Evolutionary conservation across 2,329 filamentous ascomycete genomes (phyloP).

Genomic region (Fusarium scirpi): DNA sequence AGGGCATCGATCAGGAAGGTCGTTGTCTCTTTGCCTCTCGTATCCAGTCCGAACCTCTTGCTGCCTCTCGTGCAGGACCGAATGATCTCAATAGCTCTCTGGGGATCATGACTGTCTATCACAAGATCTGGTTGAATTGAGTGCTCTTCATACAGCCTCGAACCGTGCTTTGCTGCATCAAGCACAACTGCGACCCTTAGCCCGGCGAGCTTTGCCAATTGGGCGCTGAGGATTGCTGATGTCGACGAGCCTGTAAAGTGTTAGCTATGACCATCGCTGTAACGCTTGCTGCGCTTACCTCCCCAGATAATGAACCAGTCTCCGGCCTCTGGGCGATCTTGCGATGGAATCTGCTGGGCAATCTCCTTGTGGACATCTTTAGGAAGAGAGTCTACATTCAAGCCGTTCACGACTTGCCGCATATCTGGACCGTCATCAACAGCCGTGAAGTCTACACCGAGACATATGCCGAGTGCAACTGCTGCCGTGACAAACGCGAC

Average conservation of each 20-base stretch:
- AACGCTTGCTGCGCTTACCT: conserved; percentile 51
- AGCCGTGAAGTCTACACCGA: conserved; percentile 73
- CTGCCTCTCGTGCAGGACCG: conserved; percentile 66
- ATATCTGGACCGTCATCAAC: conserved; percentile 70
- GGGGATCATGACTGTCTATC: conserved; percentile 74
- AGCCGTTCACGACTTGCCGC: background rate
- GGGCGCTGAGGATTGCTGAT: conserved; percentile 73
- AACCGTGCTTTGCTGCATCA: conserved; percentile 74
- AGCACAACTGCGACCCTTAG: conserved; percentile 74
- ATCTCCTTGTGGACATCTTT: conserved; percentile 61
- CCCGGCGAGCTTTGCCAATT: conserved; percentile 75
- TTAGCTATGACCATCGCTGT: background rate
- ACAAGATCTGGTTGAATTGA: conserved; percentile 68
- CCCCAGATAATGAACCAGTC: conserved; percentile 84
- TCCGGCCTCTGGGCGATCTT: conserved; percentile 51
- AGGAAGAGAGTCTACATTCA: conserved; percentile 57
- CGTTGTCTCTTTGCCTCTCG: conserved; percentile 73
- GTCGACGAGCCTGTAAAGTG: conserved; percentile 65
- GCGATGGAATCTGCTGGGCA: background rate
- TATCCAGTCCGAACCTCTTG: conserved; percentile 77
- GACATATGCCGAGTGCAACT: conserved; percentile 74
- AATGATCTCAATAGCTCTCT: conserved; percentile 74
- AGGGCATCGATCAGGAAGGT: conserved; percentile 60
- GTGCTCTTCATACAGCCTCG: conserved; percentile 62
- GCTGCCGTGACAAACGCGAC: conserved; percentile 79